Evolutionary conservation across 768 basidiomycete species (phyloP).

Genomic region (Hypsizygus marmoreus): DNA sequence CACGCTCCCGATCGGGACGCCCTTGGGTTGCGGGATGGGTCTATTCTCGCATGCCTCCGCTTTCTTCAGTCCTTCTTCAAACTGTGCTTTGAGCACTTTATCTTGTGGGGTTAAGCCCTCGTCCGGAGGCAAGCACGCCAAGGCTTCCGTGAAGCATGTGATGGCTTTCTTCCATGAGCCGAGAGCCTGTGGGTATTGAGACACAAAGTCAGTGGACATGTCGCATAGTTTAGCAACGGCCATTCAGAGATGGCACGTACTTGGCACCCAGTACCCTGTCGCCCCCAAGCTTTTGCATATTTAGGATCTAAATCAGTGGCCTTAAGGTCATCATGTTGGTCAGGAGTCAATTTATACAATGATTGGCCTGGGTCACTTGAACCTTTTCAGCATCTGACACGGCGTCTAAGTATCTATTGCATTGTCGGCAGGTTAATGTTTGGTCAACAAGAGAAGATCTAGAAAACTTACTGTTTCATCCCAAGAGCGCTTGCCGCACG

Average conservation of each 20-base stretch:
- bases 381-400: constrained; percentile 32
- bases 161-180: constrained; percentile 17
- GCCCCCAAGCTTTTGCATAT: constrained; percentile 44
- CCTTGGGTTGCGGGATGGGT: not conserved
- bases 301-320: constrained; percentile 40
- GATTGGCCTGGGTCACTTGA: too few species aligned
- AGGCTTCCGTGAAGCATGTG: constrained; percentile 32
- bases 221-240: too few species aligned
- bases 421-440: not conserved
- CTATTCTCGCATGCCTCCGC: constrained; percentile 13
- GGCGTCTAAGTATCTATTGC: constrained; percentile 33
- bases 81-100: constrained; percentile 36
- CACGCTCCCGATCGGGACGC: not conserved
- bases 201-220: too few species aligned
- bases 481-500: constrained; percentile 42
- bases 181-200: too few species aligned
- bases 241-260: too few species aligned
- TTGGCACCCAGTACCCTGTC: constrained; percentile 35
- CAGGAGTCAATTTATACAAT: too few species aligned
- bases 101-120: constrained; percentile 31
- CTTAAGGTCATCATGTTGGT: too few species aligned
- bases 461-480: constrained; percentile 33
- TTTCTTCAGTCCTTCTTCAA: constrained; percentile 28
- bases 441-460: not conserved
- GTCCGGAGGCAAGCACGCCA: constrained; percentile 28